phyloP scores from a whole-genome alignment of 2,329 filamentous ascomycete species.

The Xylariaceae sp. region DNA sequence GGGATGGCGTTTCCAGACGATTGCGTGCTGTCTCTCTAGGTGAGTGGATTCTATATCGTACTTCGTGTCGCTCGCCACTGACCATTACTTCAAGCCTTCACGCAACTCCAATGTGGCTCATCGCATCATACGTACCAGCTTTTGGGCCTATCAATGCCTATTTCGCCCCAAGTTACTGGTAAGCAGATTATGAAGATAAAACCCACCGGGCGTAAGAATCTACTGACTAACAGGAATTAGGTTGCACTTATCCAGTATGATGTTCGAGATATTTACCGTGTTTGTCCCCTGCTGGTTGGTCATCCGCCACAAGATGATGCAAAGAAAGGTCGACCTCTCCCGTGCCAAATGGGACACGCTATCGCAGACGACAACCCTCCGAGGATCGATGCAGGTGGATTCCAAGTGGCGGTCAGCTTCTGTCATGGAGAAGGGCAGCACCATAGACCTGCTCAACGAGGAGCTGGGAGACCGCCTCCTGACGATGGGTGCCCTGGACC shows the following conservation, averaged over 20 bases:
- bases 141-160: slow-evolving; percentile 41
- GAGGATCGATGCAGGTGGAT: slow-evolving; percentile 11
- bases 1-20: slow-evolving; percentile 54
- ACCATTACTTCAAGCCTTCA: slow-evolving; percentile 36
- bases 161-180: slow-evolving; percentile 50
- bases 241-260: slow-evolving; percentile 47
- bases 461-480: slow-evolving; percentile 38
- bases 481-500: slow-evolving; percentile 56
- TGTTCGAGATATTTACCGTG: slow-evolving; percentile 52
- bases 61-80: not conserved
- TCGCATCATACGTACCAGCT: slow-evolving; percentile 38
- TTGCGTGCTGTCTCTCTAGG: slow-evolving; percentile 31
- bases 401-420: slow-evolving; percentile 13
- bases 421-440: slow-evolving; percentile 28
- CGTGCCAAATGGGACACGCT: slow-evolving; percentile 27
- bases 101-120: slow-evolving; percentile 54
- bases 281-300: slow-evolving; percentile 41
- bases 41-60: slow-evolving; percentile 8
- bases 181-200: slow-evolving; percentile 15
- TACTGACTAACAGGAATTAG: slow-evolving; percentile 9
- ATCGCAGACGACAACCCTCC: slow-evolving; percentile 18
- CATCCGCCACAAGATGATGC: slow-evolving; percentile 18
- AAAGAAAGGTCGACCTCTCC: slow-evolving; percentile 17
- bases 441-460: slow-evolving; percentile 16
- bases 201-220: not conserved